These are phyloP conservation scores for Cryphonectria parasitica DNA, from an alignment of 2,329 filamentous ascomycete genomes.

Conservation along the genomic window DNA sequence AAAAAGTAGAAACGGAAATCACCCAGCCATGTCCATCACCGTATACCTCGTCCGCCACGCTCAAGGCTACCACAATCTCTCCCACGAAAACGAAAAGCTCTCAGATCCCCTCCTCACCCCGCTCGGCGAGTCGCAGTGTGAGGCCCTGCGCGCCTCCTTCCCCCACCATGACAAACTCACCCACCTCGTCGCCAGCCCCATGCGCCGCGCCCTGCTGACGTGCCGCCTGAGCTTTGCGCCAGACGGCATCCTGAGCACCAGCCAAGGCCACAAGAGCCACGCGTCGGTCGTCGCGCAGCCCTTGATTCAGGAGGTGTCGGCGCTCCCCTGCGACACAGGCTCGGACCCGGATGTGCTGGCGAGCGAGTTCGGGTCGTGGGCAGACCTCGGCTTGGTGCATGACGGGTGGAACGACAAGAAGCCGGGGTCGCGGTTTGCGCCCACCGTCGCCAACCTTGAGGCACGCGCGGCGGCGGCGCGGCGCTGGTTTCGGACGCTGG, in stretches of 20 bases:
- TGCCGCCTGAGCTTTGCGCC: constrained; percentile 66
- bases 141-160: constrained; percentile 63
- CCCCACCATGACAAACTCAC: constrained; percentile 67
- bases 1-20: too few species aligned
- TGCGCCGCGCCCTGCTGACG: constrained; percentile 81
- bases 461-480: constrained; percentile 65
- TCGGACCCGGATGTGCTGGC: constrained; percentile 57
- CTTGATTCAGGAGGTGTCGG: constrained; percentile 71
- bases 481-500: constrained; percentile 56
- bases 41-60: constrained; percentile 75
- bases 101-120: constrained; percentile 80
- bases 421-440: constrained; percentile 47
- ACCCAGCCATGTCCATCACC: constrained; percentile 51
- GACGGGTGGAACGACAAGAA: constrained; percentile 75
- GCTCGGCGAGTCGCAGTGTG: constrained; percentile 77
- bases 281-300: constrained; percentile 35
- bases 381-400: constrained; percentile 66
- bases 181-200: constrained; percentile 75
- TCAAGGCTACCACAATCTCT: constrained; percentile 82
- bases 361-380: constrained; percentile 62
- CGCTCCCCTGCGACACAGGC: constrained; percentile 77
- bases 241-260: constrained; percentile 35
- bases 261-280: constrained; percentile 29
- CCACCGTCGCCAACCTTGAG: constrained; percentile 57
- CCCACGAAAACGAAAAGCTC: constrained; percentile 68